A percentile compares a stretch with the other conserved stretches of the same genome.
These are phyloP conservation scores for Orbilia javanica DNA, from an alignment of 2,329 filamentous ascomycete species.

Conservation along the genomic window DNA sequence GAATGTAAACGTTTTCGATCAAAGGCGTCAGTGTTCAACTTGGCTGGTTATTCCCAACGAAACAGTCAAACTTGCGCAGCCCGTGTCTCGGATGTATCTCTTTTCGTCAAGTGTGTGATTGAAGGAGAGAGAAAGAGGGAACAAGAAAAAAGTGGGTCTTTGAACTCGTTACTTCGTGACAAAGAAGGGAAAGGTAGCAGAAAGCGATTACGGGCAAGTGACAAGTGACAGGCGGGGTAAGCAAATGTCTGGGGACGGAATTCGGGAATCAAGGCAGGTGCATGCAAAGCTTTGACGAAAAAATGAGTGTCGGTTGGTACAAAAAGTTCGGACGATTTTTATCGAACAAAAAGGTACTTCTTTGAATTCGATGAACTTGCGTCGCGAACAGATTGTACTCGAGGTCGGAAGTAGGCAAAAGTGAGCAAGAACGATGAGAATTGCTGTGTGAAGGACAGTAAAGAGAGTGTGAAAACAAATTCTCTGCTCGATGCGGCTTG, in stretches of 20 bases:
- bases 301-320: slow-evolving; percentile 55
- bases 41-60: slow-evolving; percentile 46
- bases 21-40: slow-evolving; percentile 58
- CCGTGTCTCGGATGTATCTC: slow-evolving; percentile 46
- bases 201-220: slow-evolving; percentile 28
- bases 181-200: slow-evolving; percentile 39
- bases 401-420: slow-evolving; percentile 54
- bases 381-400: slow-evolving; percentile 51
- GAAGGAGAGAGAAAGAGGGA: slow-evolving; percentile 2
- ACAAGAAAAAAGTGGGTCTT: slow-evolving; percentile 18
- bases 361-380: slow-evolving; percentile 27
- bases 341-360: slow-evolving; percentile 33
- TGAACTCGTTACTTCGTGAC: slow-evolving; percentile 56
- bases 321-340: slow-evolving; percentile 58
- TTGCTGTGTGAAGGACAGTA: slow-evolving; percentile 48
- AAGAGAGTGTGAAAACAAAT: slow-evolving; percentile 59
- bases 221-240: slow-evolving; percentile 47
- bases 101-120: slow-evolving; percentile 41
- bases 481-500: slow-evolving; percentile 59
- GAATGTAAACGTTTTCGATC: slow-evolving; percentile 56
- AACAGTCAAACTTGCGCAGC: slow-evolving; percentile 28
- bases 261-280: slow-evolving; percentile 49
- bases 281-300: slow-evolving; percentile 54
- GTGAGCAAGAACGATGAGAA: slow-evolving; percentile 39
- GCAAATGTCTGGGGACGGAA: slow-evolving; percentile 29